Evolutionary conservation across 305 asterid genomes (phyloP).

Genomic region (Fraxinus platypoda): DNA sequence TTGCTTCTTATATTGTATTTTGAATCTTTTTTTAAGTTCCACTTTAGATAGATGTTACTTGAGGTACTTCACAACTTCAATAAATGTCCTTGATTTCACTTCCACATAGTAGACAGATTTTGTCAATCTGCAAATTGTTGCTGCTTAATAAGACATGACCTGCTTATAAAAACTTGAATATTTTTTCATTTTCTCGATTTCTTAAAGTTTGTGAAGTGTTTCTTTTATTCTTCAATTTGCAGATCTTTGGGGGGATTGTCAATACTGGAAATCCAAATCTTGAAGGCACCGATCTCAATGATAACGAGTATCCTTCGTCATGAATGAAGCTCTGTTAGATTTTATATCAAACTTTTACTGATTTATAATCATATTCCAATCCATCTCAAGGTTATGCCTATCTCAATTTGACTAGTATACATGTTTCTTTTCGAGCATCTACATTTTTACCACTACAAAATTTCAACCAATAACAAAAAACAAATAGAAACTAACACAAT

Average conservation of each 20-base stretch:
- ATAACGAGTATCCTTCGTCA: slow-evolving; percentile 80
- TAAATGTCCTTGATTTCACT: slow-evolving; percentile 9
- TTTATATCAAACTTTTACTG: slow-evolving; percentile 14
- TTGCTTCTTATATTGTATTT: slow-evolving; percentile 9
- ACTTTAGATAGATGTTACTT: background rate
- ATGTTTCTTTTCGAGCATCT: background rate
- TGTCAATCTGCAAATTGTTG: background rate
- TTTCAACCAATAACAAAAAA: background rate
- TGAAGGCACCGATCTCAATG: slow-evolving; percentile 72
- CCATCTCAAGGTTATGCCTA: background rate
- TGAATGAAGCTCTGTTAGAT: slow-evolving; percentile 10
- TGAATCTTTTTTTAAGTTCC: slow-evolving; percentile 1
- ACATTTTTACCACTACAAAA: background rate
- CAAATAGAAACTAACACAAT: background rate
- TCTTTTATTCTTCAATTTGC: slow-evolving; percentile 30
- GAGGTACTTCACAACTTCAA: slow-evolving; percentile 6
- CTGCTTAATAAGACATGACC: background rate
- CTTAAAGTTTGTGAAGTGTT: slow-evolving; percentile 14
- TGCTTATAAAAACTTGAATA: background rate
- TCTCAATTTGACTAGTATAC: background rate
- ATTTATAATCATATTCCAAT: background rate
- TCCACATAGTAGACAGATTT: background rate
- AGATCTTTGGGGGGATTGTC: slow-evolving; percentile 94
- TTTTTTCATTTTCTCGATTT: background rate
- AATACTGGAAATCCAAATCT: slow-evolving; percentile 76